Conservation (phyloP, 768 basidiomycete species). For the Rhizopogon salebrosus region DNA sequence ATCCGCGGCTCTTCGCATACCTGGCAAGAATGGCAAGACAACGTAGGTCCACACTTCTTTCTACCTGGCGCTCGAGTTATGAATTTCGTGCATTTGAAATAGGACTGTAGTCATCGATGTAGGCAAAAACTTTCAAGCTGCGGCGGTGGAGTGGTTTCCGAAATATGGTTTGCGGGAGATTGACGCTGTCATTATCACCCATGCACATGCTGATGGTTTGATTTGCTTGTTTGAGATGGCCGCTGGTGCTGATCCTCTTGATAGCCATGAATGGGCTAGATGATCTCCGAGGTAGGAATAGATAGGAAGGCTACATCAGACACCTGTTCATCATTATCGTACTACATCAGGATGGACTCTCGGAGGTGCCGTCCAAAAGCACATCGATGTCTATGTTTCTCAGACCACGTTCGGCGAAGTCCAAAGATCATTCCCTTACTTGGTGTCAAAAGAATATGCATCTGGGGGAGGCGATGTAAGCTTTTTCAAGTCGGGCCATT, state of each 20-base stretch:
- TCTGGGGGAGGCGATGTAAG: conserved; percentile 77
- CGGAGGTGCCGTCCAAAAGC: conserved; percentile 52
- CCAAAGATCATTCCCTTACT: conserved; percentile 73
- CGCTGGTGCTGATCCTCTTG: conserved; percentile 1
- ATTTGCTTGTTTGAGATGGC: background rate
- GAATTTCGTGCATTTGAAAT: background rate
- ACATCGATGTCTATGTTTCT: conserved; percentile 74
- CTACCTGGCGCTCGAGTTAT: background rate
- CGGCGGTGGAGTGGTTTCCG: conserved; percentile 56
- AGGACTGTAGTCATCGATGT: conserved; percentile 82
- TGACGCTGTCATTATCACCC: conserved; percentile 77
- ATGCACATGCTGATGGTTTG: conserved; percentile 79
- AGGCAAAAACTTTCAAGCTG: conserved; percentile 75
- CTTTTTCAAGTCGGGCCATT: conserved; percentile 1
- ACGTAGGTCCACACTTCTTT: conserved; percentile 40
- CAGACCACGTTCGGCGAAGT: conserved; percentile 61
- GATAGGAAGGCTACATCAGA: background rate
- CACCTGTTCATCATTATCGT: background rate
- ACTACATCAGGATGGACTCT: conserved; percentile 65
- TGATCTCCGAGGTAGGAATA: conserved; percentile 67
- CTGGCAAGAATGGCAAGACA: conserved; percentile 31
- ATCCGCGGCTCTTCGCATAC: conserved; percentile 56
- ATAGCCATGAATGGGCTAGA: conserved; percentile 86
- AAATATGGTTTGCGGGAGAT: conserved; percentile 68
- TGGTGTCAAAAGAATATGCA: conserved; percentile 68